These are phyloP conservation scores for Spathaspora sp. DNA, from an alignment of 1,139 yeast species.

Conservation along the genomic window DNA sequence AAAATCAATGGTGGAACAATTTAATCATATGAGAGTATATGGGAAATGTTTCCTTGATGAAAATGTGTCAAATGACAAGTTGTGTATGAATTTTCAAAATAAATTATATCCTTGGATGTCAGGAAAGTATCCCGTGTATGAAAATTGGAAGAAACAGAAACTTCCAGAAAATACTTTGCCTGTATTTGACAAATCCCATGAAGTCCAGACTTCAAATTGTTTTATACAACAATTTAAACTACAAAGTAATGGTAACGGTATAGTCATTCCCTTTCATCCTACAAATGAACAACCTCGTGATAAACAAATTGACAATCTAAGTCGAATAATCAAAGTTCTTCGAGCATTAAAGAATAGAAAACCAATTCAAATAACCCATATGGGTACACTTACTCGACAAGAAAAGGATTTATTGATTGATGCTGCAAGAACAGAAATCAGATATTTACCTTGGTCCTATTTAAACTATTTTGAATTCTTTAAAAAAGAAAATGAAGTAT, in stretches of 20 bases:
- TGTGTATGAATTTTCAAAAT: constrained; percentile 14
- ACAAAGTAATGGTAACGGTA: constrained; percentile 30
- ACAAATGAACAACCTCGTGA: constrained; percentile 11
- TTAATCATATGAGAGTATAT: constrained; percentile 29
- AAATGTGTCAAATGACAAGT: constrained; percentile 1
- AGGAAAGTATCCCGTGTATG: constrained; percentile 15
- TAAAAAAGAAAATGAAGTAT: not conserved
- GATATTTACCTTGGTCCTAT: constrained; percentile 12
- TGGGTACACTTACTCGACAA: constrained; percentile 13
- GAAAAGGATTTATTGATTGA: constrained; percentile 20
- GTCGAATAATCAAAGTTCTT: constrained; percentile 26
- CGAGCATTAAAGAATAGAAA: constrained; percentile 26
- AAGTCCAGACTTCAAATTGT: constrained; percentile 9
- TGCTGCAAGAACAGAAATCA: constrained; percentile 21
- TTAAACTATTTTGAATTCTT: constrained; percentile 2
- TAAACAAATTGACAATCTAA: constrained; percentile 20
- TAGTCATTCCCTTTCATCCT: constrained; percentile 32
- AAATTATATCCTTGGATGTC: constrained; percentile 26
- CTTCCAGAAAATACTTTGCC: constrained; percentile 15
- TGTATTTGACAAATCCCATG: constrained; percentile 7
- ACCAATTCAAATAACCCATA: constrained; percentile 31
- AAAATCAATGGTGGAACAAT: constrained; percentile 18
- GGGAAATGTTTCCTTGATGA: constrained; percentile 28
- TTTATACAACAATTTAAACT: constrained; percentile 15
- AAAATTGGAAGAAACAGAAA: constrained; percentile 19